Evolutionary conservation across 768 basidiomycete species (phyloP), one percentile per base, ranked within the genome.

Genomic region (Paxillus rubicundulus): DNA sequence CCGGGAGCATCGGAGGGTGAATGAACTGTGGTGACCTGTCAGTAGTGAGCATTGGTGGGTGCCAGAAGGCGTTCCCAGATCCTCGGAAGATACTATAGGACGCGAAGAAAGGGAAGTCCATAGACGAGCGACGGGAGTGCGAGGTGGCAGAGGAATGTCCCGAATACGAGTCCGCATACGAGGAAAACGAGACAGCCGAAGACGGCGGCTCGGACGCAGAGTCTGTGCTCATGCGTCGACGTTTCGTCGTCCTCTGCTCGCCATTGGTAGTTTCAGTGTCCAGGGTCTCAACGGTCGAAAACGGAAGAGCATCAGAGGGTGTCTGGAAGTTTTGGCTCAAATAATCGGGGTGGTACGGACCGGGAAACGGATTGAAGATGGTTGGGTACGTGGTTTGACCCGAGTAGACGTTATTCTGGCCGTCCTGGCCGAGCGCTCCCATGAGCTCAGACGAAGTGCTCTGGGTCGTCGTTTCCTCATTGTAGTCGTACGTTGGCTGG

Each of bases 271-370:
- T 66, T 45, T 82, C 80, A 0, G 70, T 69, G 47, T 79, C 81
- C 47, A 78, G 64, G 16, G 64, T 65, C 36, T 85, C 82, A 0
- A 74, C 76, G 24, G 68, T 68, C 13, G 78, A 69, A 59, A 81
- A 85, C 0, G 82, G 81, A 7, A 86, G 72, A 0, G 82, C 73
- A 56, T 85, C 82, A 12, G 70, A 57, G 2, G 74, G 66, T 0
- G 76, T 67, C 36, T 70, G 66, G 61, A 70, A 81, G 45, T 80
- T 60, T 61, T 85, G 82, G 39, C 76, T 70, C 12, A 88, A 68
- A 50, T 86, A 83, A 61, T 89, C 88, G 2, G 86, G 85, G 56
- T 87, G 84, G 58, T 87, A 89, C 4, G 87, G 86, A 0, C 87
- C 87, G 4, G 88, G 85, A 66, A 77, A 89, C 16, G 73, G 67